phyloP scores from a whole-genome alignment of 1,284 basidiomycete species.

The Veloporphyrellus conicus region DNA sequence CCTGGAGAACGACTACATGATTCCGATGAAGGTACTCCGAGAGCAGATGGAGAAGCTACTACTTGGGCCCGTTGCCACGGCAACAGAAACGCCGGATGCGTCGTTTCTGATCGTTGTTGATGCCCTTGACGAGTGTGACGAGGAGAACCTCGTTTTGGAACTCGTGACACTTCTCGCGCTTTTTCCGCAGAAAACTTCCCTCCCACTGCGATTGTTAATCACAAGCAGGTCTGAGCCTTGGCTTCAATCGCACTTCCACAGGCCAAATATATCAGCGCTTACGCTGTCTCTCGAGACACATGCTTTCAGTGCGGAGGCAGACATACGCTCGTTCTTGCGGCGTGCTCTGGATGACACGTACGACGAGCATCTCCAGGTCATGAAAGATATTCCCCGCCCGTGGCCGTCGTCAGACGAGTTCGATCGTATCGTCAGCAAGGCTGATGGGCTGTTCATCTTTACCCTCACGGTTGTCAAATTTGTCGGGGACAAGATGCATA shows the following conservation, averaged over 20 bases:
- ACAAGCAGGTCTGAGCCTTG: conserved; percentile 20
- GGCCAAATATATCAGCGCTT: conserved; percentile 5
- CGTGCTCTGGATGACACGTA: conserved; percentile 10
- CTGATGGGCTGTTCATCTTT: conserved; percentile 28
- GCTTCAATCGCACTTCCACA: conserved; percentile 13
- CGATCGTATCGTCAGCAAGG: conserved; percentile 18
- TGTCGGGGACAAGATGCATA: conserved; percentile 9
- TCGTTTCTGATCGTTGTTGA: conserved; percentile 17
- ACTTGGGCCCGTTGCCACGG: conserved; percentile 10
- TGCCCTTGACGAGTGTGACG: conserved; percentile 23
- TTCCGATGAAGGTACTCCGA: conserved; percentile 21
- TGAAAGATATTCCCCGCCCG: conserved; percentile 16
- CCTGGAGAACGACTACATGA: conserved; percentile 17
- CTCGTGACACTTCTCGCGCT: conserved; percentile 15
- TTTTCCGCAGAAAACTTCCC: conserved; percentile 2
- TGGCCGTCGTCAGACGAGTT: conserved; percentile 26
- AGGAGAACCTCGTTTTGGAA: conserved; percentile 16
- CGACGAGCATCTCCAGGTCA: conserved; percentile 18
- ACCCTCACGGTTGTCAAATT: conserved; percentile 25
- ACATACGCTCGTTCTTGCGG: conserved; percentile 21
- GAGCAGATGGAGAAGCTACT: conserved; percentile 23
- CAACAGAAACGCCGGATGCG: background rate
- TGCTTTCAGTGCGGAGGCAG: conserved; percentile 15
- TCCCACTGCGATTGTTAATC: conserved; percentile 20
- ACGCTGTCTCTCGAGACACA: conserved; percentile 17